A percentile compares a stretch with the other conserved stretches of the same genome.
Evolutionary conservation across 805 yeast species (phyloP).

Genomic region (Sungouiozyma ichnusensis): DNA sequence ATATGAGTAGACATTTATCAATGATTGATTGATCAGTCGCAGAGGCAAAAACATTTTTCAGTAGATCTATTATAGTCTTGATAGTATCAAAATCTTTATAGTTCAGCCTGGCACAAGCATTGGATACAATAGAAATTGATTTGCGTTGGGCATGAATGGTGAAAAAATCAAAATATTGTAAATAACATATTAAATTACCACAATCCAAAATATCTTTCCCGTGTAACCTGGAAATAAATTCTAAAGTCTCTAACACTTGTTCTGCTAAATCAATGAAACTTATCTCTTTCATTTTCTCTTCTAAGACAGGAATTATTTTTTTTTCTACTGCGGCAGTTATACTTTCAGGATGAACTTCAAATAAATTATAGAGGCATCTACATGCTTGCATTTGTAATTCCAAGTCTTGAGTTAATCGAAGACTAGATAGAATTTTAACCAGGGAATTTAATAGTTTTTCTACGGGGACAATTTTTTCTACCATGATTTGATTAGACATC

Average conservation of each 20-base stretch:
- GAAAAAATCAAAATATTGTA: constrained; percentile 76
- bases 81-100: constrained; percentile 36
- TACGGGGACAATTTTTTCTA: constrained; percentile 57
- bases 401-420: constrained; percentile 47
- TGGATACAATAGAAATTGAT: constrained; percentile 62
- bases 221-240: constrained; percentile 48
- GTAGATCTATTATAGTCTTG: constrained; percentile 45
- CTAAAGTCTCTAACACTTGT: constrained; percentile 71
- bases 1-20: constrained; percentile 13
- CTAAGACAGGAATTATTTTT: constrained; percentile 56
- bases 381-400: constrained; percentile 80
- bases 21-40: constrained; percentile 38
- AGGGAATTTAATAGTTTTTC: constrained; percentile 44
- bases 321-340: constrained; percentile 51
- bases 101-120: constrained; percentile 43
- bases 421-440: constrained; percentile 47
- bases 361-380: constrained; percentile 68
- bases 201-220: constrained; percentile 43
- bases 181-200: constrained; percentile 51
- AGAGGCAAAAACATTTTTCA: constrained; percentile 43
- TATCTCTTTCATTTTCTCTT: constrained; percentile 58
- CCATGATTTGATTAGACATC: constrained; percentile 55
- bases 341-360: constrained; percentile 63
- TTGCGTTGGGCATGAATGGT: constrained; percentile 83
- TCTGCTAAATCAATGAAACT: constrained; percentile 86